These are phyloP conservation scores for Crithidia acanthocephali DNA, from an alignment of 208 protist genomes.

Conservation along the genomic window DNA sequence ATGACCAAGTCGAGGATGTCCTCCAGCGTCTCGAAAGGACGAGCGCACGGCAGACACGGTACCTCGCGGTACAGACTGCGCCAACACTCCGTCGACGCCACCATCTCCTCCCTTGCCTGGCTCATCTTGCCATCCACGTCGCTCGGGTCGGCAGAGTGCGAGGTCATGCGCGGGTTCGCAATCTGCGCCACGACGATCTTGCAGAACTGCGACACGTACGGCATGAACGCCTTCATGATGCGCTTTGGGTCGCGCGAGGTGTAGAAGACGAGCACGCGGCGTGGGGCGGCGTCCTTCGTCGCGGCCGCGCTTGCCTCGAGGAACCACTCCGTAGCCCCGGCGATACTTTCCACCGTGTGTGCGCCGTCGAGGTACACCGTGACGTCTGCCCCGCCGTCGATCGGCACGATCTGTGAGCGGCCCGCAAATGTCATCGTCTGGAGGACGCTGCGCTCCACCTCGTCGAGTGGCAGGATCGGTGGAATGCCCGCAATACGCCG, in stretches of 20 bases:
- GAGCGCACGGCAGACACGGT: constrained; percentile 58
- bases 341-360: constrained; percentile 86
- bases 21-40: constrained; percentile 55
- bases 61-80: constrained; percentile 73
- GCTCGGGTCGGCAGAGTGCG: constrained; percentile 35
- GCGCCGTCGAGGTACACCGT: constrained; percentile 90
- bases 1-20: constrained; percentile 64
- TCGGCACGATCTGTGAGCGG: constrained; percentile 71
- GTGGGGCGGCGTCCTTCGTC: constrained; percentile 42
- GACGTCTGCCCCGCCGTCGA: constrained; percentile 46
- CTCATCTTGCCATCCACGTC: constrained; percentile 36
- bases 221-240: constrained; percentile 84
- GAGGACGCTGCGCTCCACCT: constrained; percentile 65
- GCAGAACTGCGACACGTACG: constrained; percentile 58
- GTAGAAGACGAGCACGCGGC: constrained; percentile 83
- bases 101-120: constrained; percentile 40
- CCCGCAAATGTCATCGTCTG: constrained; percentile 70
- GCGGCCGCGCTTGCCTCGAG: constrained; percentile 58
- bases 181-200: constrained; percentile 72
- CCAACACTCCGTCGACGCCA: constrained; percentile 60
- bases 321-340: constrained; percentile 74
- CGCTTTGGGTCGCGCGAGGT: constrained; percentile 61
- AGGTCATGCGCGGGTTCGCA: constrained; percentile 48
- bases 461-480: constrained; percentile 57
- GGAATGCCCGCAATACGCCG: constrained; percentile 64